A percentile compares a stretch with the other conserved stretches of the same genome.
phyloP scores from a whole-genome alignment of 352 stramenopile species.

The Plasmopara halstedii region DNA sequence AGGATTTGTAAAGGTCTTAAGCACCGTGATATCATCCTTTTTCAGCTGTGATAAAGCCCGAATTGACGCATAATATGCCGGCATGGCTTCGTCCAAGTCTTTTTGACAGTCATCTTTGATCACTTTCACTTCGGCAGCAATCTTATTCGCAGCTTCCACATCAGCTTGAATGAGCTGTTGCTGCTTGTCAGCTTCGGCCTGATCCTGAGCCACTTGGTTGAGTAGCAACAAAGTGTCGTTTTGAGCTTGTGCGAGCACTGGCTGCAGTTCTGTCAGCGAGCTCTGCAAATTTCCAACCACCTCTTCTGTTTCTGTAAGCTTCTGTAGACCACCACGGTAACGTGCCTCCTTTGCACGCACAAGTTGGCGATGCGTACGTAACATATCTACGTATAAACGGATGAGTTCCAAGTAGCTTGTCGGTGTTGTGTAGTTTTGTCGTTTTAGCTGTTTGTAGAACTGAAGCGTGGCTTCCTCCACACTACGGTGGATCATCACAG shows the following conservation, averaged over 20 bases:
- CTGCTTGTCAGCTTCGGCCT: constrained; percentile 87
- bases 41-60: constrained; percentile 88
- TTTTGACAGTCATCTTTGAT: constrained; percentile 93
- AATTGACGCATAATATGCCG: constrained; percentile 88
- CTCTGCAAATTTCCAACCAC: constrained; percentile 89
- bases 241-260: constrained; percentile 84
- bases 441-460: constrained; percentile 80
- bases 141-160: constrained; percentile 86
- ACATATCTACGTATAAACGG: constrained; percentile 88
- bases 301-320: constrained; percentile 90
- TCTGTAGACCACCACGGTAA: constrained; percentile 84
- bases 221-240: constrained; percentile 83
- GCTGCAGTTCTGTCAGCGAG: constrained; percentile 88
- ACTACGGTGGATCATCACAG: constrained; percentile 89
- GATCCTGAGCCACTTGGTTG: constrained; percentile 86
- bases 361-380: constrained; percentile 77
- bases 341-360: constrained; percentile 79
- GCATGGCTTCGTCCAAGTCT: constrained; percentile 90
- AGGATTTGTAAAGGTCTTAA: constrained; percentile 90
- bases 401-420: constrained; percentile 95
- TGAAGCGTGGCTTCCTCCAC: constrained; percentile 80
- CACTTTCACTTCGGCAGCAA: constrained; percentile 86
- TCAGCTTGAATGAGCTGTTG: constrained; percentile 88
- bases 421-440: constrained; percentile 92
- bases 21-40: constrained; percentile 88